Percentiles rank a stretch among this genome's conserved stretches.
phyloP scores from a whole-genome alignment of 2,329 filamentous ascomycete genomes.

The Cladosporium cucumerinum region DNA sequence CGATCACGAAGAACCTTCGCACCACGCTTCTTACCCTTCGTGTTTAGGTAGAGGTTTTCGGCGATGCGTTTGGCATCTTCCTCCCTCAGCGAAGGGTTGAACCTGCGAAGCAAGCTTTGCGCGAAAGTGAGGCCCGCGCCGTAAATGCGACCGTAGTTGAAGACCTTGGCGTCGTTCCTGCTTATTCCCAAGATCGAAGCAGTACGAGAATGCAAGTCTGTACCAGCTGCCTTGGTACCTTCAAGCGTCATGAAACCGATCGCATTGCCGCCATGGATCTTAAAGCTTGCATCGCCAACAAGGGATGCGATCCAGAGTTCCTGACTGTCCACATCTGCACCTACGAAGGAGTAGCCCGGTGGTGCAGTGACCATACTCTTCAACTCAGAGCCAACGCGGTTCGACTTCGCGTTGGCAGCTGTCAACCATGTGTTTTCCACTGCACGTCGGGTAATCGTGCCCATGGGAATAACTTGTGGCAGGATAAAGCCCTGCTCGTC shows the following conservation, averaged over 20 bases:
- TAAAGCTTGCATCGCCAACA: slow-evolving; percentile 90
- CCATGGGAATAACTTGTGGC: slow-evolving; percentile 96
- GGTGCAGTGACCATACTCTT: slow-evolving; percentile 96
- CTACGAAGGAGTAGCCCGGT: slow-evolving; percentile 86
- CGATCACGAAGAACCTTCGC: slow-evolving; percentile 68
- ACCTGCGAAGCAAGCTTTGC: slow-evolving; percentile 82
- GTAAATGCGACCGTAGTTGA: slow-evolving; percentile 98
- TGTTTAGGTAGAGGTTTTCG: slow-evolving; percentile 76
- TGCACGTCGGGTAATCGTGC: slow-evolving; percentile 87
- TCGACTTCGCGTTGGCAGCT: slow-evolving; percentile 93
- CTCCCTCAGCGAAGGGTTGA: slow-evolving; percentile 82
- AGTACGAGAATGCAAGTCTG: slow-evolving; percentile 90
- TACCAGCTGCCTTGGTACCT: slow-evolving; percentile 89
- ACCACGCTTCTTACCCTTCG: slow-evolving; percentile 83
- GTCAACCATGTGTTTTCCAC: slow-evolving; percentile 99
- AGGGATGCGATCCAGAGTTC: slow-evolving; percentile 98
- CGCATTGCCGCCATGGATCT: slow-evolving; percentile 91
- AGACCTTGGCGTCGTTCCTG: slow-evolving; percentile 91
- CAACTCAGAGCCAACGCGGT: slow-evolving; percentile 91
- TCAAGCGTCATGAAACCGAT: slow-evolving; percentile 99
- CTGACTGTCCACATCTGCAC: slow-evolving; percentile 94
- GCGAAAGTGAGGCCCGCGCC: slow-evolving; percentile 96
- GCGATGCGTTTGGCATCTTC: slow-evolving; percentile 73
- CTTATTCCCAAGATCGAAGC: slow-evolving; percentile 90
- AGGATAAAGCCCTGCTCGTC: slow-evolving; percentile 74